phyloP scores from a whole-genome alignment of 1,139 yeast genomes.

The Kodamaea sp. region DNA sequence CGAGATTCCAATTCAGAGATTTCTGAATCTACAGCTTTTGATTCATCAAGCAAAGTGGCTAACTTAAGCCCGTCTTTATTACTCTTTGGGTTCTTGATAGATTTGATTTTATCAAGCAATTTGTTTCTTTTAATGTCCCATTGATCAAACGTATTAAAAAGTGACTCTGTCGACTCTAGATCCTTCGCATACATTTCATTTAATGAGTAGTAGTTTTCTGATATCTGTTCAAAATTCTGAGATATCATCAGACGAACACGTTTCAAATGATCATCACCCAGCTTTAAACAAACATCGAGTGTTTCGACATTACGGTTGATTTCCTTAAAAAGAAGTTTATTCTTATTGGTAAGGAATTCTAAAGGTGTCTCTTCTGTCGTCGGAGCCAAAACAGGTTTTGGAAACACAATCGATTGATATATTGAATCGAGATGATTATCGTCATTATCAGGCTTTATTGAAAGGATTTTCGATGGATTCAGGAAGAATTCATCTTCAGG shows the following conservation, averaged over 20 bases:
- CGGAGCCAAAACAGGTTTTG: constrained; percentile 4
- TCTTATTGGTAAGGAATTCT: constrained; percentile 30
- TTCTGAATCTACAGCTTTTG: constrained; percentile 36
- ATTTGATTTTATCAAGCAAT: constrained; percentile 34
- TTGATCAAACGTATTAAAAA: constrained; percentile 33
- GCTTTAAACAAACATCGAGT: constrained; percentile 22
- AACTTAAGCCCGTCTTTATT: constrained; percentile 44
- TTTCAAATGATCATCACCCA: constrained; percentile 33
- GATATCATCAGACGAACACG: constrained; percentile 26
- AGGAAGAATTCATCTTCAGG: constrained; percentile 20
- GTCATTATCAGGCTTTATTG: constrained; percentile 4
- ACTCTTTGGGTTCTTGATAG: constrained; percentile 40
- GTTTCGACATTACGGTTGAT: constrained; percentile 20
- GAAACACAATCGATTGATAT: constrained; percentile 7
- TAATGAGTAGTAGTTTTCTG: constrained; percentile 44
- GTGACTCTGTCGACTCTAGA: constrained; percentile 22
- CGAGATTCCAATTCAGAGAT: constrained; percentile 40
- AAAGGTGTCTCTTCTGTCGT: constrained; percentile 20
- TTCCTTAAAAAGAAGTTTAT: constrained; percentile 20
- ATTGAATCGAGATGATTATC: constrained; percentile 1
- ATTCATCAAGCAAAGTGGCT: constrained; percentile 32
- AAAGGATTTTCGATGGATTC: constrained; percentile 18
- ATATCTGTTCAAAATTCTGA: constrained; percentile 31
- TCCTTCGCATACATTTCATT: constrained; percentile 49
- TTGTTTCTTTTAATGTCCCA: constrained; percentile 45